Evolutionary conservation across 768 basidiomycete genomes (phyloP).

Genomic region (Suillus variegatus): DNA sequence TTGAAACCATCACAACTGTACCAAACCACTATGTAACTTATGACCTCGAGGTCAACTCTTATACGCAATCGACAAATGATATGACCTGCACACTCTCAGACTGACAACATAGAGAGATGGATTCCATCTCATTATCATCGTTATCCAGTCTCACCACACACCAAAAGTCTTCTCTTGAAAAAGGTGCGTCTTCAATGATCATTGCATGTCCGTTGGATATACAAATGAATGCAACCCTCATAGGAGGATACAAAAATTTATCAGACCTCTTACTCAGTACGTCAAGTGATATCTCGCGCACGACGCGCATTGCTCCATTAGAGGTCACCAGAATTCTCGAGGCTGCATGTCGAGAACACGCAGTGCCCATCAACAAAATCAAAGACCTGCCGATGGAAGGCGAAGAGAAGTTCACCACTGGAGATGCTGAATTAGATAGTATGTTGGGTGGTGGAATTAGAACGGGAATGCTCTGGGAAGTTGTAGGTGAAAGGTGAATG

Average conservation of each 20-base stretch:
- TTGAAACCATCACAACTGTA: neutral
- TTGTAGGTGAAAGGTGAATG: conserved; percentile 84
- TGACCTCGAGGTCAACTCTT: neutral
- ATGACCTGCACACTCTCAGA: neutral
- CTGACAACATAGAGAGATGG: conserved; percentile 1
- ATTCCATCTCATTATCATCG: conserved; percentile 10
- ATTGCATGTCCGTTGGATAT: neutral
- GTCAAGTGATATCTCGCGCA: conserved; percentile 53
- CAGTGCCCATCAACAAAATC: conserved; percentile 42
- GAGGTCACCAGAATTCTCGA: conserved; percentile 55
- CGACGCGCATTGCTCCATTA: conserved; percentile 50
- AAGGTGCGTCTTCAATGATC: conserved; percentile 31
- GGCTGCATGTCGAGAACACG: conserved; percentile 45
- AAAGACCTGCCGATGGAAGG: conserved; percentile 35
- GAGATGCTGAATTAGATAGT: conserved; percentile 67
- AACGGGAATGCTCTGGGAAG: conserved; percentile 83
- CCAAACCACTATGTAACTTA: neutral
- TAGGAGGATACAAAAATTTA: conserved; percentile 51
- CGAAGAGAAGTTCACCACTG: conserved; percentile 65
- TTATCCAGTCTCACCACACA: conserved; percentile 27
- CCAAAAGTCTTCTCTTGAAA: conserved; percentile 38
- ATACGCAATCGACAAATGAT: neutral
- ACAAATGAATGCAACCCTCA: neutral
- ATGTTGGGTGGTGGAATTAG: conserved; percentile 78
- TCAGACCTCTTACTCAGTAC: conserved; percentile 53